Percentiles rank a stretch among this genome's conserved stretches.
These are phyloP conservation scores for Artemisia argyi DNA, from an alignment of 129 eudicot species.

Conservation along the genomic window DNA sequence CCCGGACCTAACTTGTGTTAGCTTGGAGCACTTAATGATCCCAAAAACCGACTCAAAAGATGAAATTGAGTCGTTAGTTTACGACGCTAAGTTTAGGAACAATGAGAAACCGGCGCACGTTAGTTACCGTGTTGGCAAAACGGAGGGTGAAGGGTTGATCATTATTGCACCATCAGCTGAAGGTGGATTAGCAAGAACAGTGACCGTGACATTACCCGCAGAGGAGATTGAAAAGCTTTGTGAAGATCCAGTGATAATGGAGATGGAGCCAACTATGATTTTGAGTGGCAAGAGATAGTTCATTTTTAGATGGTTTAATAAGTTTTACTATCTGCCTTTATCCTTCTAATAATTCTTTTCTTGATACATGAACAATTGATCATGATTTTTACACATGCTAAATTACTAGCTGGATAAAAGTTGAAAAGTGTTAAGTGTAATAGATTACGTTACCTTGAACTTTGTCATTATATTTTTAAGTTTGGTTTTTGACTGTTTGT, in stretches of 20 bases:
- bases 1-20: conserved; percentile 52
- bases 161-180: conserved; percentile 60
- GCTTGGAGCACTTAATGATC: conserved; percentile 42
- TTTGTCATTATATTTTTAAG: neutral
- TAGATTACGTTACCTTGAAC: neutral
- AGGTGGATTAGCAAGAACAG: conserved; percentile 46
- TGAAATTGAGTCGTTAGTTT: conserved; percentile 34
- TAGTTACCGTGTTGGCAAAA: conserved; percentile 50
- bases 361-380: neutral
- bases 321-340: neutral
- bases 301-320: neutral
- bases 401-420: neutral
- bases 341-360: neutral
- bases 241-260: conserved; percentile 46
- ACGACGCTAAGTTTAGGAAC: conserved; percentile 45
- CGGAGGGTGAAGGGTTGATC: conserved; percentile 59
- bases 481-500: no score
- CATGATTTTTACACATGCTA: neutral
- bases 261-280: conserved; percentile 48
- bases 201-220: conserved; percentile 50
- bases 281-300: conserved; percentile 43
- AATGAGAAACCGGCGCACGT: conserved; percentile 61
- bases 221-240: conserved; percentile 39
- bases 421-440: neutral
- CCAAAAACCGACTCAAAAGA: conserved; percentile 17